Evolutionary conservation across 306 rosid genomes (phyloP).

Genomic region (barrel medic (Medicago truncatula)): MtrunA17r5.0-ANR NC_053045.1:56711001-56711500

Average conservation of each 20-base stretch:
- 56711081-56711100: constrained; percentile 63
- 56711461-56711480: constrained; percentile 50
- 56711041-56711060: constrained; percentile 63
- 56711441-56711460: constrained; percentile 38
- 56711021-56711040: constrained; percentile 59
- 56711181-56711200: constrained; percentile 62
- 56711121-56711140: constrained; percentile 66
- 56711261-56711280: constrained; percentile 66
- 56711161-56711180: constrained; percentile 53
- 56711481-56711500: constrained; percentile 34
- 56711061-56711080: constrained; percentile 86
- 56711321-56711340: constrained; percentile 60
- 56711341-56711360: constrained; percentile 43
- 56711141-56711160: constrained; percentile 62
- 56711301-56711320: constrained; percentile 58
- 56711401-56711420: constrained; percentile 50
- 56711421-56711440: constrained; percentile 39
- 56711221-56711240: constrained; percentile 58
- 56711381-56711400: constrained; percentile 46
- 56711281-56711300: constrained; percentile 69
- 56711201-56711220: constrained; percentile 60
- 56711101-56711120: constrained; percentile 65
- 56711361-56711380: constrained; percentile 44
- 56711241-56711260: constrained; percentile 63
- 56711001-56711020: constrained; percentile 47